Conservation (phyloP, 139 green algal genomes). For the Tetradesmus lagerheimii region DNA sequence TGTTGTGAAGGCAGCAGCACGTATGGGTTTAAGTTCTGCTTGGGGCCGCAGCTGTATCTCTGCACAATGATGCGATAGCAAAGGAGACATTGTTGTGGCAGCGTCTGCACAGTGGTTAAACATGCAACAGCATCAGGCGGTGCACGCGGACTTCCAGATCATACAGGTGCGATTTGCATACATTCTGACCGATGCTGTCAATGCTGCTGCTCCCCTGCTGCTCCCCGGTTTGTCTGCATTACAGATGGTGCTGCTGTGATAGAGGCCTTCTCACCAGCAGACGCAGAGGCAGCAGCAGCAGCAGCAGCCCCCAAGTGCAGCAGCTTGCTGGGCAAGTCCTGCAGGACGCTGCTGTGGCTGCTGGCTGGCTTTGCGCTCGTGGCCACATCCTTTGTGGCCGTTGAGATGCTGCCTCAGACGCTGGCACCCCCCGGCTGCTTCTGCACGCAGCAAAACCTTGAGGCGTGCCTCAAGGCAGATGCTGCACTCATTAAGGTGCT, state of each 20-base stretch:
- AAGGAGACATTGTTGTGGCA: no score
- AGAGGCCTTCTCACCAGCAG: background rate
- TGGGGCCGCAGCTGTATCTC: no score
- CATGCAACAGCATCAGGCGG: no score
- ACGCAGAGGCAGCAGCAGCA: background rate
- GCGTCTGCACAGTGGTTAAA: no score
- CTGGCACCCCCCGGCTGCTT: background rate
- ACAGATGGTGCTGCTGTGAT: conserved; percentile 3
- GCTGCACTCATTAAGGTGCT: background rate
- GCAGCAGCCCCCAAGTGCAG: background rate
- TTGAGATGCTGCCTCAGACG: conserved; percentile 1
- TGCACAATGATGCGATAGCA: no score
- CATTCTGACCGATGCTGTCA: background rate
- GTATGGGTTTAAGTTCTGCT: no score
- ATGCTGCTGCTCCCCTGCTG: background rate
- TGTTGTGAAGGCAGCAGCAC: no score
- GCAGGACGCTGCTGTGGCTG: conserved; percentile 4
- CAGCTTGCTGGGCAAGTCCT: background rate
- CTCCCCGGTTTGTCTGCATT: background rate
- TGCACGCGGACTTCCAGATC: background rate
- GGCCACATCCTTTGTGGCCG: background rate
- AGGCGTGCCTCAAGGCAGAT: background rate
- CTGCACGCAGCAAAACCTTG: background rate
- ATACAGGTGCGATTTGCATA: no score
- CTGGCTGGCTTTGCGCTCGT: background rate